These are phyloP conservation scores for Leishmania lainsoni DNA, from an alignment of 208 protist genomes.

Conservation along the genomic window DNA sequence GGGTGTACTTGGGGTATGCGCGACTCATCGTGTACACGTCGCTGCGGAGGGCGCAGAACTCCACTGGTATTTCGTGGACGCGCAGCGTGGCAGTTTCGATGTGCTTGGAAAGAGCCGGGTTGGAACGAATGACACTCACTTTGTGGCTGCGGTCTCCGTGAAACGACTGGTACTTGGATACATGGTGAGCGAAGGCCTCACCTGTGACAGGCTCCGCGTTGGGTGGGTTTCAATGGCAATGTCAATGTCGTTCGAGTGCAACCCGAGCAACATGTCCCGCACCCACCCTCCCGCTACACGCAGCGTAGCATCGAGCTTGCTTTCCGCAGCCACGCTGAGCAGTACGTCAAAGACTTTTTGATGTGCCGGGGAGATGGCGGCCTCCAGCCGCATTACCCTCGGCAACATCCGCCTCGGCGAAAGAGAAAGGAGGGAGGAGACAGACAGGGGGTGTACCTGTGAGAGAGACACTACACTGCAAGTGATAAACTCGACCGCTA, in stretches of 20 bases:
- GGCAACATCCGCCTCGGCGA: conserved; percentile 27
- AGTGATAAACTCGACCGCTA: neutral
- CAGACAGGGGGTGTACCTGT: neutral
- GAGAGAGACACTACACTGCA: neutral
- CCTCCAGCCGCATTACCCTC: conserved; percentile 36
- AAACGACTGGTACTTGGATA: conserved; percentile 76
- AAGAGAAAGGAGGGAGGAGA: neutral
- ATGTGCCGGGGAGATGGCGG: conserved; percentile 61
- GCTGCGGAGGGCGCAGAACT: conserved; percentile 96
- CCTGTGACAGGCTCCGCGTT: conserved; percentile 54
- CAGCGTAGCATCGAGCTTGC: conserved; percentile 65
- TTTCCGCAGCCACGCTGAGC: conserved; percentile 64
- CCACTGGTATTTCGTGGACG: conserved; percentile 90
- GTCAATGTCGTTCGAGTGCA: conserved; percentile 97
- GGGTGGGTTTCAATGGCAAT: conserved; percentile 93
- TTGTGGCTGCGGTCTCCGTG: conserved; percentile 48
- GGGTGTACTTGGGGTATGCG: conserved; percentile 92
- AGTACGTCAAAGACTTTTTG: conserved; percentile 86
- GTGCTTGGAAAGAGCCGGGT: conserved; percentile 98
- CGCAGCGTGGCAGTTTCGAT: conserved; percentile 97
- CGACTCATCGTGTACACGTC: conserved; percentile 93
- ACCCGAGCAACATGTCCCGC: conserved; percentile 93
- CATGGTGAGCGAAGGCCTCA: conserved; percentile 88
- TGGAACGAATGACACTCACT: conserved; percentile 94
- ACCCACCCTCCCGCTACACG: conserved; percentile 98